Base-by-base conservation (phyloP, 2,329 filamentous ascomycete genomes). In the Delphinella strobiligena region DNA sequence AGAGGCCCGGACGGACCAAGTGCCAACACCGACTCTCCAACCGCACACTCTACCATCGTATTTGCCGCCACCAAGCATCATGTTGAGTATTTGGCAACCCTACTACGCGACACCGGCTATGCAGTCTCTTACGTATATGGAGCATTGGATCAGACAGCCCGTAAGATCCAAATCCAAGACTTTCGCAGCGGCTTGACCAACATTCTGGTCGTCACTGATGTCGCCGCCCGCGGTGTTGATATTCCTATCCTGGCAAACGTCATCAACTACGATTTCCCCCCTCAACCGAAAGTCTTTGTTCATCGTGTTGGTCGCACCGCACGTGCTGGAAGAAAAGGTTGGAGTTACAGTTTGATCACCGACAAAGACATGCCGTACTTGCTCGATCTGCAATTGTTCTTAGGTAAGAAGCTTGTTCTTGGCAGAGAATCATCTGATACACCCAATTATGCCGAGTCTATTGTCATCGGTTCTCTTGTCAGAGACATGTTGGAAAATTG, bases 251-350 rank as follows among this genome's bases (percentile, higher is more conserved):
- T 98, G 27, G 88, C 86, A 41, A 96, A 98, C 56, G 91, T 98
- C 43, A 89, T 98, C 67, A 96, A 98, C 67, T 98, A 93, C 61
- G 89, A 96, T 55, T 98, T 98, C 48, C 89, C 91, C 3, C 83
- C 89, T 2, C 91, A 96, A 54, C 86, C 91, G 15, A 98, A 98
- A 63, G 79, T 98, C 31, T 98, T 93, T 53, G 82, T 98, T 19
- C 91, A 98, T 61, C 80, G 91, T 56, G 91, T 98, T 34, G 91
- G 91, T 52, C 80, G 91, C 63, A 98, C 93, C 18, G 93, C 91
- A 31, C 78, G 91, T 73, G 93, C 93, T 33, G 91, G 89, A 11
- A 80, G 86, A 52, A 78, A 81, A 48, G 91, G 91, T 46, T 96
- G 91, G 91, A 83, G 82, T 63, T 98, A 94, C 63, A 95, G 85